These are phyloP conservation scores for Skeletonema marinoi DNA, from an alignment of 108 stramenopile species.

Conservation along the genomic window DNA sequence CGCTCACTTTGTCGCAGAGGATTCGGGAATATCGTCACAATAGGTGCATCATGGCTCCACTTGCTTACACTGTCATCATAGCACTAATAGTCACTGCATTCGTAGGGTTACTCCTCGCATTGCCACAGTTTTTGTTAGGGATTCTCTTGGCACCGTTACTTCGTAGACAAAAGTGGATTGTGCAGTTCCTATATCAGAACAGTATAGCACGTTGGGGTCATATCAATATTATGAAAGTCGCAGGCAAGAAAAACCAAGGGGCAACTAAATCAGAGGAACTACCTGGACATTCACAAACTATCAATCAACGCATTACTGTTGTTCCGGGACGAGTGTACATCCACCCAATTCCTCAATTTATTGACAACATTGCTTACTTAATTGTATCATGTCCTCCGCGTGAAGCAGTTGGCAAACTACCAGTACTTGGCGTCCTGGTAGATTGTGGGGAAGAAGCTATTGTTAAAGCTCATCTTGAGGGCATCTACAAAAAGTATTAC, in stretches of 20 bases:
- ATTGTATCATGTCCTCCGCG: constrained; percentile 64
- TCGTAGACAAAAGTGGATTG: constrained; percentile 54
- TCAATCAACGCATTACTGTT: constrained; percentile 72
- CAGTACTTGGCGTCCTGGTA: constrained; percentile 60
- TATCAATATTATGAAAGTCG: constrained; percentile 49
- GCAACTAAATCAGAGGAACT: constrained; percentile 1
- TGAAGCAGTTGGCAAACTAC: constrained; percentile 1
- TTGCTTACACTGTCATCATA: constrained; percentile 56
- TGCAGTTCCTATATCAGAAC: constrained; percentile 78
- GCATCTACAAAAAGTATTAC: constrained; percentile 63
- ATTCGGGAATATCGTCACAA: constrained; percentile 74
- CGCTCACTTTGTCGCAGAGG: constrained; percentile 15
- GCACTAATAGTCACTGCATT: constrained; percentile 51
- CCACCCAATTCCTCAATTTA: constrained; percentile 71
- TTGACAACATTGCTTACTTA: constrained; percentile 79
- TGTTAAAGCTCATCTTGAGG: constrained; percentile 44
- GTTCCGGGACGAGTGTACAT: constrained; percentile 71
- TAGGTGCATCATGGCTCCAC: constrained; percentile 72
- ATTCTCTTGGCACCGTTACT: constrained; percentile 65
- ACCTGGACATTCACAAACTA: constrained; percentile 66
- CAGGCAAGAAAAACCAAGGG: constrained; percentile 9
- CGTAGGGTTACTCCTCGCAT: constrained; percentile 39
- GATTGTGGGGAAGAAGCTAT: constrained; percentile 77
- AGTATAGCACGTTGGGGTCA: constrained; percentile 73
- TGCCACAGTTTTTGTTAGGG: constrained; percentile 69